Evolutionary conservation across 1,139 yeast species (phyloP).

Genomic region (Pichia inconspicua): DNA sequence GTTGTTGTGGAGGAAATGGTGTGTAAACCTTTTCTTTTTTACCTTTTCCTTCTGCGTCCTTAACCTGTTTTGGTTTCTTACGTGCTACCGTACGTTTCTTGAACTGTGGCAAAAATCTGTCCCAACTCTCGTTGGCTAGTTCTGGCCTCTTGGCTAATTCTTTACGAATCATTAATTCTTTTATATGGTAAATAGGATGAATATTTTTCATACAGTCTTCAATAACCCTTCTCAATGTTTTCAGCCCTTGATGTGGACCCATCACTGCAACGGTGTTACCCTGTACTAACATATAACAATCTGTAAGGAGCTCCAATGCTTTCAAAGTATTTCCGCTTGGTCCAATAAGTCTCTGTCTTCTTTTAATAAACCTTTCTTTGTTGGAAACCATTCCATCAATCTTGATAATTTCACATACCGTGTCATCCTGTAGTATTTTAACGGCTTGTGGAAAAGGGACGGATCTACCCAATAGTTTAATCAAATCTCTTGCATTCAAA

Average conservation of each 20-base stretch:
- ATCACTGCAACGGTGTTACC: conserved; percentile 96
- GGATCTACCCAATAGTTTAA: conserved; percentile 87
- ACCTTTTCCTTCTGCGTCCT: conserved; percentile 33
- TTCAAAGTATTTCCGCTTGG: conserved; percentile 95
- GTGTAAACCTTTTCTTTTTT: conserved; percentile 84
- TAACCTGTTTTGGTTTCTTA: conserved; percentile 67
- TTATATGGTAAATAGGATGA: conserved; percentile 94
- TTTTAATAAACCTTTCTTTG: conserved; percentile 87
- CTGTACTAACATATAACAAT: conserved; percentile 90
- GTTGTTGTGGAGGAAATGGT: conserved; percentile 98
- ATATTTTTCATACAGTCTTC: conserved; percentile 96
- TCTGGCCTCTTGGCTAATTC: conserved; percentile 94
- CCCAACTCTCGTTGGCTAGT: conserved; percentile 94
- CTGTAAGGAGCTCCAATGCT: conserved; percentile 86
- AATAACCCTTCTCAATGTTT: conserved; percentile 86
- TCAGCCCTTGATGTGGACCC: conserved; percentile 94
- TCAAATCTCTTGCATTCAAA: conserved; percentile 88
- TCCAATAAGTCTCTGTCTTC: conserved; percentile 94
- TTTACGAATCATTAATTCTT: conserved; percentile 94
- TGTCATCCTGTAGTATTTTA: conserved; percentile 81
- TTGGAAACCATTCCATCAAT: conserved; percentile 84
- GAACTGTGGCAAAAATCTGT: conserved; percentile 92
- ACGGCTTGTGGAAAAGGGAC: conserved; percentile 97
- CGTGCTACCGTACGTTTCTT: conserved; percentile 95
- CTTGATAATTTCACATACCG: conserved; percentile 94